These are phyloP conservation scores for Castanospermum australe DNA, from an alignment of 306 rosid genomes.

Conservation along the genomic window DNA sequence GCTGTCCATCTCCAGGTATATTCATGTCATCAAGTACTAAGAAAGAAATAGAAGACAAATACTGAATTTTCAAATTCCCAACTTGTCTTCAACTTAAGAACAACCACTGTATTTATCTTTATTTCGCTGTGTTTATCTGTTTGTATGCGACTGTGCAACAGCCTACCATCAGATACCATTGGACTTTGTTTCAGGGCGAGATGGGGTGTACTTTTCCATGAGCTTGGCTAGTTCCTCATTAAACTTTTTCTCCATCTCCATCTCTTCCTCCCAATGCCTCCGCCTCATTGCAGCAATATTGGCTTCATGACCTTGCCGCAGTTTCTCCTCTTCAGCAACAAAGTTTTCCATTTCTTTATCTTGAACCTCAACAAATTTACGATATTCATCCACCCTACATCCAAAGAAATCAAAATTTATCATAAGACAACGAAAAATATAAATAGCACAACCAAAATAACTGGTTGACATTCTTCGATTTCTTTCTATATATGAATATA, in stretches of 20 bases:
- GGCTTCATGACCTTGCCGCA: constrained; percentile 44
- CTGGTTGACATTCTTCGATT: not conserved
- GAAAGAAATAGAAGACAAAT: not conserved
- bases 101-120: not conserved
- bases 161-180: not conserved
- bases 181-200: not conserved
- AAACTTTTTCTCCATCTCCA: constrained; percentile 48
- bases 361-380: constrained; percentile 49
- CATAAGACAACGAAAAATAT: not conserved
- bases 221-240: constrained; percentile 43
- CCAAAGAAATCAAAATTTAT: constrained; percentile 12
- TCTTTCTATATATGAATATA: not conserved
- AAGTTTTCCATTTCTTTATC: constrained; percentile 60
- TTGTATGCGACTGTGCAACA: not conserved
- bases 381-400: constrained; percentile 45
- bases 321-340: constrained; percentile 44
- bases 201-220: constrained; percentile 57
- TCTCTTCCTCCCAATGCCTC: constrained; percentile 63
- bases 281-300: constrained; percentile 40
- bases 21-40: not conserved
- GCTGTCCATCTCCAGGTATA: not conserved
- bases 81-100: not conserved
- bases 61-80: not conserved
- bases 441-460: not conserved
- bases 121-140: not conserved